Evolutionary conservation across 257 asterid species (phyloP), one percentile per base, ranked within the genome.

Genomic region (Pogostemon cablin): DNA sequence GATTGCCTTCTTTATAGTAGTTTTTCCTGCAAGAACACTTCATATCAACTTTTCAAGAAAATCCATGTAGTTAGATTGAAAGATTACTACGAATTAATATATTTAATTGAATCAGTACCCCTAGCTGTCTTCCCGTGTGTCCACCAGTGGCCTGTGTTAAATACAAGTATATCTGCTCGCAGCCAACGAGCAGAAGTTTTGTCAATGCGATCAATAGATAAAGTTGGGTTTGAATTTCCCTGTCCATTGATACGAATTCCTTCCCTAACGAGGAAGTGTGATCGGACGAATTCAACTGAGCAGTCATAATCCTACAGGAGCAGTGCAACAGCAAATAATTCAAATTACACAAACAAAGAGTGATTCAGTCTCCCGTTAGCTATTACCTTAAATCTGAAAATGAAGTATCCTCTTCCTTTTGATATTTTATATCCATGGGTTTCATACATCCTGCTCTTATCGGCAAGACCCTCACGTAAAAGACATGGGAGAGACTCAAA

Each of bases 71-170:
- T 47, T 9, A 47, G 15, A 47, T 47, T 0, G 10, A 46, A 11
- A 9, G 12, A n/a, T 17, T n/a, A 49, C 12, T n/a, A 49, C 8
- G 56, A n/a, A n/a, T 53, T 3, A 0, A 15, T n/a, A 52, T 12
- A 15, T 65, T 3, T 5, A 48, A 46, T 2, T 9, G 47, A 49
- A 32, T 52, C 58, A 73, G 43, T 71, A 88, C 99, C 99, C 65
- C 96, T 91, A 47, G 99, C 83, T 52, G 98, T 95, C 88, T 95
- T 95, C 55, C 99, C 98, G 69, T 95, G 98, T 10, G 89, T 78
- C 99, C 99, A 95, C 99, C 99, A 95, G 62, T 95, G 99, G 42
- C 90, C 99, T 0, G 99, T 95, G 77, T 91, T 95, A 62, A 95
- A 95, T 76, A 91, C 84, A 8, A 95, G 95, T 83, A 95, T 95